Evolutionary conservation across 352 stramenopile species (phyloP), one percentile per base, ranked within the genome.

Genomic region (Phytophthora cactorum): DNA sequence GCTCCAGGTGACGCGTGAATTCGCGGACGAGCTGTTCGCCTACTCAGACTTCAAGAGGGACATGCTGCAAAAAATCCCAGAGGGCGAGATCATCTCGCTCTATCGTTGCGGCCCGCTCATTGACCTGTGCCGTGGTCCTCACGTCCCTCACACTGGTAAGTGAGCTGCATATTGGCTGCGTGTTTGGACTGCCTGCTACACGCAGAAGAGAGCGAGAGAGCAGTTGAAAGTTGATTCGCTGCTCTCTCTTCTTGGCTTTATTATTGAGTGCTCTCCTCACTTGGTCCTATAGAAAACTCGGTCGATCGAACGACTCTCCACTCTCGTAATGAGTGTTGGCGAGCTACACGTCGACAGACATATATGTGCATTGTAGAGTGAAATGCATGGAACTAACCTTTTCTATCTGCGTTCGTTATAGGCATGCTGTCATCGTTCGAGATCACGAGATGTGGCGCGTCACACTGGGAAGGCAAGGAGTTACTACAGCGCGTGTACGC

Each of bases 41-140:
- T 98, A 99, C 76, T 97, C 91, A 68, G 96, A 98, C 22, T 99
- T 99, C 75, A 99, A 99, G 75, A 69, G 97, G 1, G 89, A 98
- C 79, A 99, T 98, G 96, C 83, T 89, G 22, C 97, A 95, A 61
- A 99, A 99, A 78, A 97, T 99, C 58, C 90, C 96, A 0, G 56
- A 69, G 15, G 91, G 98, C 60, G 96, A 97, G 41, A 83, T 81
- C 14, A 90, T 97, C 66, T 99, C 98, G 27, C 87, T 99, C 3
- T 99, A 99, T 79, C 88, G 92, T 43, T 99, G 97, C 65, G 98
- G 98, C 2, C 88, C 97, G 27, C 88, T 99, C 25, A 98, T 99
- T 72, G 97, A 99, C 78, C 79, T 99, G 25, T 99, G 97, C 59
- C 95, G 96, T 45, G 97, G 97, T 5, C 97, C 97, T 12, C 97